phyloP scores from a whole-genome alignment of 345 rosid genomes.

The Murraya koenigii region DNA sequence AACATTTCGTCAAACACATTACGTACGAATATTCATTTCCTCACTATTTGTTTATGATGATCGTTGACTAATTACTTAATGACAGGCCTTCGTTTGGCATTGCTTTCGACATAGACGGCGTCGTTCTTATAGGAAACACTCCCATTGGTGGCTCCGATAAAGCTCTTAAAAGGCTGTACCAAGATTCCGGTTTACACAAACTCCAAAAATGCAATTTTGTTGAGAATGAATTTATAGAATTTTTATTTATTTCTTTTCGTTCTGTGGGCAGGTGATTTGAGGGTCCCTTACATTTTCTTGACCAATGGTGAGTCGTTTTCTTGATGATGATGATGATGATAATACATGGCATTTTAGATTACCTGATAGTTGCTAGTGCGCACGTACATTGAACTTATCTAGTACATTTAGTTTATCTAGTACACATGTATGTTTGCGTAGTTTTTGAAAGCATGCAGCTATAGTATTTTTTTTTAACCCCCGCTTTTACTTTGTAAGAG shows the following conservation, averaged over 20 bases:
- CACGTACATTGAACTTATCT: background rate
- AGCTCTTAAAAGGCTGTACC: conserved; percentile 57
- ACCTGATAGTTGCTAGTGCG: background rate
- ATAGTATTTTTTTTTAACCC: too few species aligned
- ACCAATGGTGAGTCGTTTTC: conserved; percentile 62
- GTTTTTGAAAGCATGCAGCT: too few species aligned
- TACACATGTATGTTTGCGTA: too few species aligned
- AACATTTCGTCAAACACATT: background rate
- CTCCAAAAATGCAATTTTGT: background rate
- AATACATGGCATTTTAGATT: background rate
- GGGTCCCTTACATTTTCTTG: conserved; percentile 73
- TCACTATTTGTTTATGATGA: background rate
- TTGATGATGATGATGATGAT: background rate
- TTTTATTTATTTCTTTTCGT: background rate
- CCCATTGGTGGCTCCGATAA: conserved; percentile 72
- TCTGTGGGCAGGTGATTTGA: conserved; percentile 50
- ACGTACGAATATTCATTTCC: background rate
- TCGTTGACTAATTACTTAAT: background rate
- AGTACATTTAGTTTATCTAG: background rate
- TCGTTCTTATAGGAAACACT: conserved; percentile 63
- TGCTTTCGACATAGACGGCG: conserved; percentile 91
- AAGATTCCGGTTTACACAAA: conserved; percentile 39
- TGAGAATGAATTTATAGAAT: background rate
- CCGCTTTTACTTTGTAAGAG: too few species aligned
- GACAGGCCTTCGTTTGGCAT: conserved; percentile 62